These are phyloP conservation scores for Daldinia caldariorum DNA, from an alignment of 495 filamentous ascomycete genomes.

Conservation along the genomic window DNA sequence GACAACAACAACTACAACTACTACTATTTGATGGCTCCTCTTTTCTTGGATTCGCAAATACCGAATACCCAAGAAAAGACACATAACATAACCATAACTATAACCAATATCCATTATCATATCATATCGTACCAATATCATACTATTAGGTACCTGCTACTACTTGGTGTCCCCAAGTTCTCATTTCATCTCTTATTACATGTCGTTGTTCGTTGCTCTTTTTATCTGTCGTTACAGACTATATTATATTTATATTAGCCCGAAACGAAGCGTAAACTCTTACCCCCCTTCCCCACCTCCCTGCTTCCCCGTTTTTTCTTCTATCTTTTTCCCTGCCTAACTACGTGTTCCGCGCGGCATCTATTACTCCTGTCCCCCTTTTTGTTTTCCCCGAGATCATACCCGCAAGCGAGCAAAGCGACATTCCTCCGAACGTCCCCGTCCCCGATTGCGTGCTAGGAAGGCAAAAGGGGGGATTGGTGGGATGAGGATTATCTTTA, in stretches of 20 bases:
- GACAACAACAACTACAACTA: background rate
- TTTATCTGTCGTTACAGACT: slow-evolving; percentile 18
- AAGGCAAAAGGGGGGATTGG: background rate
- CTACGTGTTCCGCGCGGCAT: slow-evolving; percentile 16
- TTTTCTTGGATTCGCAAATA: background rate
- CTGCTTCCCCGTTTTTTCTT: slow-evolving; percentile 7
- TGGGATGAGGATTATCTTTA: slow-evolving; percentile 4
- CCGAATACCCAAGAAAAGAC: background rate
- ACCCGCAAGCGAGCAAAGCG: slow-evolving; percentile 5
- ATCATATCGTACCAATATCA: slow-evolving; percentile 6
- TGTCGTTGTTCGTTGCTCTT: slow-evolving; percentile 1
- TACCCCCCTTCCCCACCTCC: no score
- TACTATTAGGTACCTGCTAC: background rate
- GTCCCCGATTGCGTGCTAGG: background rate
- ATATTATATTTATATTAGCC: background rate
- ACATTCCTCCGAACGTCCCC: background rate
- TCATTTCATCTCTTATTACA: slow-evolving; percentile 15
- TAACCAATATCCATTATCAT: background rate
- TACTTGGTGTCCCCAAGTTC: slow-evolving; percentile 6
- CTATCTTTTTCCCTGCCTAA: background rate
- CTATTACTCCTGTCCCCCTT: background rate
- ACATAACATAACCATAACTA: background rate
- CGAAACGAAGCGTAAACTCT: slow-evolving; percentile 16
- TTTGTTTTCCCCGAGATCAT: slow-evolving; percentile 8
- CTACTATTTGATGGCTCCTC: slow-evolving; percentile 7